Conservation (phyloP, 2,329 filamentous ascomycete species). For the Scedosporium apiospermum region DNA sequence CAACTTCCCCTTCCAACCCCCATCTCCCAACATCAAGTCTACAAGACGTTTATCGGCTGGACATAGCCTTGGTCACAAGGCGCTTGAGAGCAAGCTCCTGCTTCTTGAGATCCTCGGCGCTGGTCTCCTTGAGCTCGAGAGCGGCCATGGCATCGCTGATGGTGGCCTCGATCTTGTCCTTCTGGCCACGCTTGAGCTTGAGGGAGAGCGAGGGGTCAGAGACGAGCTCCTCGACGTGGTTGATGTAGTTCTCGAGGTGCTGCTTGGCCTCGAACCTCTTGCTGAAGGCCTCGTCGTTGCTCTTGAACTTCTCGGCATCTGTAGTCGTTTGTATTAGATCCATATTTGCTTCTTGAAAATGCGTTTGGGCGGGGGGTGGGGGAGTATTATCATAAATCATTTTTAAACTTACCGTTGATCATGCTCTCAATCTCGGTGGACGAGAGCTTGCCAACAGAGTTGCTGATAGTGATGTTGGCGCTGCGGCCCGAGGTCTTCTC, state of each 20-base stretch:
- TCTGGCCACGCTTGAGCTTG: conserved; percentile 97
- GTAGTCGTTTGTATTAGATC: conserved; percentile 7
- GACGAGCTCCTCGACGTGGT: conserved; percentile 96
- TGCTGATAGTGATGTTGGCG: conserved; percentile 99
- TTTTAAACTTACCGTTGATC: conserved; percentile 59
- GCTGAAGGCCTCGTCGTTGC: conserved; percentile 94
- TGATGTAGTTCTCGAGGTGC: conserved; percentile 98
- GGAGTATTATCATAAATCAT: neutral
- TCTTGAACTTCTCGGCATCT: conserved; percentile 98
- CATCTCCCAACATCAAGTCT: conserved; percentile 8
- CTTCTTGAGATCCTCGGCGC: conserved; percentile 96
- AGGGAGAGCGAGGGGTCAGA: conserved; percentile 91
- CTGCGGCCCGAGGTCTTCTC: conserved; percentile 97
- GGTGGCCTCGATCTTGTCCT: conserved; percentile 98
- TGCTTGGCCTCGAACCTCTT: conserved; percentile 99
- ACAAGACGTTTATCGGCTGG: conserved; percentile 59
- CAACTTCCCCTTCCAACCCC: conserved; percentile 10
- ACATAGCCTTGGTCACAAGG: conserved; percentile 96
- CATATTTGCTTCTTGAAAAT: neutral
- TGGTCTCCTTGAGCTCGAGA: conserved; percentile 89
- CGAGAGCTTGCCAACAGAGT: conserved; percentile 98
- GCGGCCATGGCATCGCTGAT: conserved; percentile 96
- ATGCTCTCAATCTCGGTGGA: conserved; percentile 93
- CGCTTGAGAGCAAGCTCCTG: conserved; percentile 98
- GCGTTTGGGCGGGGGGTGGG: too few relatives aligned